Base-by-base conservation (phyloP, 805 yeast species). In the Wickerhamiella azyma region DNA sequence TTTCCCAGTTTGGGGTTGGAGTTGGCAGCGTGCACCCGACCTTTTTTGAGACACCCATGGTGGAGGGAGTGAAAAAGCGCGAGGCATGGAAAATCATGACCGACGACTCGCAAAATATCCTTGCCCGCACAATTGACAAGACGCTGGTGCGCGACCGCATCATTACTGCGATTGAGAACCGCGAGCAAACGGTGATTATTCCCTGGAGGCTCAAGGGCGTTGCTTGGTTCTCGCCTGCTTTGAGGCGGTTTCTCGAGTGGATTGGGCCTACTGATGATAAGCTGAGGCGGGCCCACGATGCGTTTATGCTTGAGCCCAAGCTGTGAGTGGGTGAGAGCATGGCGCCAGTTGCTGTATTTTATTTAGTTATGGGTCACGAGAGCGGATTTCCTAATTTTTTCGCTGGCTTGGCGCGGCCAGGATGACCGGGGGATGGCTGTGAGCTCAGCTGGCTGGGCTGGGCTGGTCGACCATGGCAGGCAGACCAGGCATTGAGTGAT, bases 21-120 rank as follows among this genome's bases (percentile, higher is more conserved):
- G 48, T 46, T 13, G 48, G 45, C 33, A 36, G 39, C 18, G 42
- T 36, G 16, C 45, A 40, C 35, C 48, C 48, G 18, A 40, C 41
- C 18, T 46, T 42, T 28, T 46, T 46, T 32, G 37, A 46, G 30
- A 29, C 45, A 19, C 45, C 45, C 26, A 33, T 46, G 41, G 40
- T 46, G 14, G 26, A 26, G 18, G 45, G 40, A 2, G 45, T 36
- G 18, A 24, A 26, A 17, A 28, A 36, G 36, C 45, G 40, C 28
- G 16, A 29, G n/a, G 39, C 45, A 19, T 42, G 45, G 45, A 36
- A 35, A 16, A 17, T 26, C 17, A 24, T 42, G 19, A 36, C 26
- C 28, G 37, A 42, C 26, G 45, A 42, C 45, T 26, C 33, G 24
- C 36, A 35, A 24, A 35, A 32, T 11, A 2, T 18, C 9, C 28